Evolutionary conservation across 2,329 filamentous ascomycete species (phyloP).

Genomic region (Daldinia sp.): DNA sequence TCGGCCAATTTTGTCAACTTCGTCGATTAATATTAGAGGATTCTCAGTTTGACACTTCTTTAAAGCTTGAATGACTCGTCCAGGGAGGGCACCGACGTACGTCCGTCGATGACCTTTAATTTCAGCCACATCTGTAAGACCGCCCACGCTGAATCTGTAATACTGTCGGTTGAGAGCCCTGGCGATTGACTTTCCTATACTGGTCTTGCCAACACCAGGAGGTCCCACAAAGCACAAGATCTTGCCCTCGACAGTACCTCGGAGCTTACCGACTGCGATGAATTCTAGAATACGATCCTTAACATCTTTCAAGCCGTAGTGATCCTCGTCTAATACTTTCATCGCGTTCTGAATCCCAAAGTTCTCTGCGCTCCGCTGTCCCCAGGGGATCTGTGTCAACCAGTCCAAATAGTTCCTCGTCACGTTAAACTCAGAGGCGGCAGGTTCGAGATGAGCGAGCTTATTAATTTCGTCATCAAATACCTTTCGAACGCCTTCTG

Average conservation of each 20-base stretch:
- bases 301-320: slow-evolving; percentile 96
- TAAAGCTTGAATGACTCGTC: slow-evolving; percentile 95
- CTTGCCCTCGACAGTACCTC: slow-evolving; percentile 97
- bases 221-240: slow-evolving; percentile 98
- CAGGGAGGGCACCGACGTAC: slow-evolving; percentile 94
- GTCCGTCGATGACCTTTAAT: slow-evolving; percentile 98
- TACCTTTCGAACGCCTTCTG: slow-evolving; percentile 94
- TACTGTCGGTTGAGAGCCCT: slow-evolving; percentile 95
- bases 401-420: slow-evolving; percentile 98
- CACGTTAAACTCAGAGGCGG: slow-evolving; percentile 98
- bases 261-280: slow-evolving; percentile 96
- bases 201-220: slow-evolving; percentile 97
- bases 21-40: slow-evolving; percentile 94
- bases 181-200: slow-evolving; percentile 98
- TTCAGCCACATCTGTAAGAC: slow-evolving; percentile 95
- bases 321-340: slow-evolving; percentile 92
- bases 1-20: slow-evolving; percentile 97
- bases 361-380: slow-evolving; percentile 93
- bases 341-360: slow-evolving; percentile 94
- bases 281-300: slow-evolving; percentile 99
- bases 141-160: slow-evolving; percentile 98
- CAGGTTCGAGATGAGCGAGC: slow-evolving; percentile 92
- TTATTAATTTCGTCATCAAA: slow-evolving; percentile 99
- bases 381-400: slow-evolving; percentile 98
- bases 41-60: slow-evolving; percentile 99